Base-by-base conservation (phyloP, 208 protist genomes). In the Leishmania guyanensis region DNA sequence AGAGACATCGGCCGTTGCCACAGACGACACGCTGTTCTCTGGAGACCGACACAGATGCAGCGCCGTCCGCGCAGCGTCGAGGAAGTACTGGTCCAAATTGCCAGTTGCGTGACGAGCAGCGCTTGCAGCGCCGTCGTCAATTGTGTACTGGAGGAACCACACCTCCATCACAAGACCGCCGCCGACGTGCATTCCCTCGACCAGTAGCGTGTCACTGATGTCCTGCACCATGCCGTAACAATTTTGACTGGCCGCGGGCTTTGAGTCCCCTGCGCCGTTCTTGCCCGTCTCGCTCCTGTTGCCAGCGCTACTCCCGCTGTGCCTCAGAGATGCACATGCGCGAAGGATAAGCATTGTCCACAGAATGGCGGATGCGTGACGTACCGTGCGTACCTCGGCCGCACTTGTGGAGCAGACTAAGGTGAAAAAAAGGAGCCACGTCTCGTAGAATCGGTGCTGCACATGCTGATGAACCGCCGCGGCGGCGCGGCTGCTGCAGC, bases 121-220 rank as follows among this genome's bases (percentile, higher is more conserved):
- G 64, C 80, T 39, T 48, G 43, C 66, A 56, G 14, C 12, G 33
- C 39, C 43, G 5, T 54, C 69, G 12, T 64, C 58, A 54, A 36
- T 51, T 20, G 43, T 71, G 72, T 75, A 76, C 75, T 79, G 85
- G 71, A 90, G 81, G 22, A 90, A 74, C 86, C 85, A 90, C 86
- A 94, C 90, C 81, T 94, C 90, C 56, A 89, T 73, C n/a, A 85
- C 81, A 56, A 90, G 56, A 9, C 80, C 84, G n/a, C 74, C 82
- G 33, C 90, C 90, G 20, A 88, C 77, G 1, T 65, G 46, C 66
- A 84, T 73, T 20, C 86, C 84, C 12, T 88, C 84, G 14, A 84
- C 17, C 36, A 92, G 60, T n/a, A 94, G 65, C 6, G 82, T 82
- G 77, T 92, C 90, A 39, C 78, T 78, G 43, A 86, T 66, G 39